A percentile compares a stretch with the other conserved stretches of the same genome.
Conservation (phyloP, 768 basidiomycete species). For the Saitozyma podzolica region DNA sequence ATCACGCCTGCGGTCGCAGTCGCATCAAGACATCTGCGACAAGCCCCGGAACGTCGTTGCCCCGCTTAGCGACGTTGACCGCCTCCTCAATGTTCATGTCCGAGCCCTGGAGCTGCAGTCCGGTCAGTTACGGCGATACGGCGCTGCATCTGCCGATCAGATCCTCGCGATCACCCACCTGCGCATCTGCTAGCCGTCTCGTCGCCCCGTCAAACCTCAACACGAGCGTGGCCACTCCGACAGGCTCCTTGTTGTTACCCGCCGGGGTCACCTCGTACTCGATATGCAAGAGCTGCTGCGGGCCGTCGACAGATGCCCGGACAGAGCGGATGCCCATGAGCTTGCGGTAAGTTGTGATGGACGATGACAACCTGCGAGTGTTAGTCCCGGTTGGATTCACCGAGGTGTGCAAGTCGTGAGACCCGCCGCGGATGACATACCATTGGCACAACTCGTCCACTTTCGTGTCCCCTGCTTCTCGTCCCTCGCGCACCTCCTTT, state of each 20-base stretch:
- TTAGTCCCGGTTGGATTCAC: background rate
- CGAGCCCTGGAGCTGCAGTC: conserved; percentile 31
- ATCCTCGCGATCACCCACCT: conserved; percentile 27
- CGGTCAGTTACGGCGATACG: conserved; percentile 4
- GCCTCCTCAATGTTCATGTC: conserved; percentile 42
- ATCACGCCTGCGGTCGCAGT: conserved; percentile 9
- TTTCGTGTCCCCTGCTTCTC: conserved; percentile 55
- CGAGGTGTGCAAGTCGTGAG: no score
- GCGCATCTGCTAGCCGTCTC: conserved; percentile 35
- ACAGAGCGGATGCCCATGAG: conserved; percentile 65
- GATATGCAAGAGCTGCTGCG: conserved; percentile 76
- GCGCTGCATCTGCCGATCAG: background rate
- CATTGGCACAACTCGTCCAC: conserved; percentile 52
- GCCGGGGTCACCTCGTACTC: conserved; percentile 57
- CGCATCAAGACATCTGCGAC: conserved; percentile 42
- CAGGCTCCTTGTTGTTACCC: conserved; percentile 4
- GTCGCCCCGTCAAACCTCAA: conserved; percentile 35
- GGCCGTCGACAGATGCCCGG: conserved; percentile 55
- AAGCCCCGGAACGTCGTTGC: conserved; percentile 47
- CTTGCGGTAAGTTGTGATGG: conserved; percentile 65
- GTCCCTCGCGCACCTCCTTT: conserved; percentile 70
- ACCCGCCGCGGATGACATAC: conserved; percentile 56
- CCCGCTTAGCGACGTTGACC: conserved; percentile 28
- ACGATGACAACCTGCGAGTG: conserved; percentile 66
- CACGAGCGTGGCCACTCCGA: conserved; percentile 16